These are phyloP conservation scores for Lasiodiplodia gonubiensis DNA, from an alignment of 2,329 filamentous ascomycete genomes.

Conservation along the genomic window DNA sequence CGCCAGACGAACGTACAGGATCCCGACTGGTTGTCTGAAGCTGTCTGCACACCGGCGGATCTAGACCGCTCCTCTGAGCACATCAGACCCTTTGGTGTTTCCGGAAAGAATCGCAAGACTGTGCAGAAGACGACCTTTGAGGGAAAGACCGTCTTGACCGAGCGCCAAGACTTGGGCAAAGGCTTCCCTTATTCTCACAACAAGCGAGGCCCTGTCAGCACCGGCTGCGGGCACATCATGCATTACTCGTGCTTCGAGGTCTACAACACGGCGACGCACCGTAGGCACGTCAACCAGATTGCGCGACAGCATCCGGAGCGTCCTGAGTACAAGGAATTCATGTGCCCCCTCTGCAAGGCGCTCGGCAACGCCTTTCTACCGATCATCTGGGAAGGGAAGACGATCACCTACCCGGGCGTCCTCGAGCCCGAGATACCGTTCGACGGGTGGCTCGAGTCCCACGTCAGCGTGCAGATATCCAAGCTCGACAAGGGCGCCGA, in stretches of 20 bases:
- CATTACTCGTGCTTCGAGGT: constrained; percentile 94
- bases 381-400: constrained; percentile 91
- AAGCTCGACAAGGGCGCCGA: constrained; percentile 56
- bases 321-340: constrained; percentile 81
- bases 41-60: constrained; percentile 75
- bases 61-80: constrained; percentile 84
- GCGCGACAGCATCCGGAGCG: constrained; percentile 91
- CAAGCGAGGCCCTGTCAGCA: constrained; percentile 78
- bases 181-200: constrained; percentile 77
- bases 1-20: constrained; percentile 86
- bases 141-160: constrained; percentile 72
- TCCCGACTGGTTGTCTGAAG: constrained; percentile 82
- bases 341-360: constrained; percentile 96
- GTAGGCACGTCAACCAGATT: constrained; percentile 89
- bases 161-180: constrained; percentile 84
- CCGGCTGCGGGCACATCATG: constrained; percentile 97
- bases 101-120: constrained; percentile 79
- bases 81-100: constrained; percentile 87
- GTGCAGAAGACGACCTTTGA: constrained; percentile 77
- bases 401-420: constrained; percentile 80
- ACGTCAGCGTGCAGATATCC: constrained; percentile 58
- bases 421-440: constrained; percentile 66
- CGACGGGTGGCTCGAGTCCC: constrained; percentile 69
- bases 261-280: constrained; percentile 82
- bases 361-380: constrained; percentile 94